phyloP scores from a whole-genome alignment of 2,329 filamentous ascomycete species.

The Neofusicoccum laricinum region DNA sequence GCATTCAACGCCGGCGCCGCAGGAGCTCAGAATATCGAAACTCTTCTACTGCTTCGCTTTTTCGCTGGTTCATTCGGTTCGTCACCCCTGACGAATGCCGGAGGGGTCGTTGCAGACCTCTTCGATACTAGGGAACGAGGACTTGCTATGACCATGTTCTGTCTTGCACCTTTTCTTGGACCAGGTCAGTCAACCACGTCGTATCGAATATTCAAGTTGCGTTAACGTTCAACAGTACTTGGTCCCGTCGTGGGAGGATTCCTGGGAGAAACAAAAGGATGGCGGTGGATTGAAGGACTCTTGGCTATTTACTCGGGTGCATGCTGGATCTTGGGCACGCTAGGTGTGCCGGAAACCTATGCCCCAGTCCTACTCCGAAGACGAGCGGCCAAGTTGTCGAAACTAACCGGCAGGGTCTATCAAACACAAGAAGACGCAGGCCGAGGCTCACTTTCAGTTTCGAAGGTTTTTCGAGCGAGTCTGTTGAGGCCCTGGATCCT shows the following conservation, averaged over 20 bases:
- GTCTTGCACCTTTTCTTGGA: constrained; percentile 43
- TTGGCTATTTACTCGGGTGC: constrained; percentile 48
- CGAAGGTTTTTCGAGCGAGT: too few relatives aligned
- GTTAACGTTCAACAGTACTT: constrained; percentile 34
- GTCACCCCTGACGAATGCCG: constrained; percentile 62
- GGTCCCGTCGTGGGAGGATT: constrained; percentile 69
- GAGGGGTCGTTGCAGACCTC: constrained; percentile 65
- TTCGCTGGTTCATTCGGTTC: constrained; percentile 63
- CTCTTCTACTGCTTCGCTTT: constrained; percentile 64
- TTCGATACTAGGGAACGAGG: constrained; percentile 57
- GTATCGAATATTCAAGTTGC: too few relatives aligned
- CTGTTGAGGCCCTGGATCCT: constrained; percentile 41
- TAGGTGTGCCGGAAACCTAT: constrained; percentile 48
- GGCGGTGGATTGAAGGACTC: constrained; percentile 67
- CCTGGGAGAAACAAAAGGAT: constrained; percentile 60
- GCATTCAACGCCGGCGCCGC: constrained; percentile 61
- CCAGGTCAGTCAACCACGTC: constrained; percentile 18
- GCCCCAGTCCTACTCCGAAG: constrained; percentile 50
- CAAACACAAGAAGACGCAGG: too few relatives aligned
- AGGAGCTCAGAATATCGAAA: constrained; percentile 55
- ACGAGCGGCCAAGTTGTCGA: constrained; percentile 47
- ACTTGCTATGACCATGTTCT: constrained; percentile 53
- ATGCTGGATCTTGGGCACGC: constrained; percentile 38
- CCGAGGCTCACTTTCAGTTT: too few relatives aligned
- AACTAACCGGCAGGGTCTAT: constrained; percentile 52